Conservation (phyloP, 371 early-diverging fungal species). For the Gilbertella persicaria region DNA sequence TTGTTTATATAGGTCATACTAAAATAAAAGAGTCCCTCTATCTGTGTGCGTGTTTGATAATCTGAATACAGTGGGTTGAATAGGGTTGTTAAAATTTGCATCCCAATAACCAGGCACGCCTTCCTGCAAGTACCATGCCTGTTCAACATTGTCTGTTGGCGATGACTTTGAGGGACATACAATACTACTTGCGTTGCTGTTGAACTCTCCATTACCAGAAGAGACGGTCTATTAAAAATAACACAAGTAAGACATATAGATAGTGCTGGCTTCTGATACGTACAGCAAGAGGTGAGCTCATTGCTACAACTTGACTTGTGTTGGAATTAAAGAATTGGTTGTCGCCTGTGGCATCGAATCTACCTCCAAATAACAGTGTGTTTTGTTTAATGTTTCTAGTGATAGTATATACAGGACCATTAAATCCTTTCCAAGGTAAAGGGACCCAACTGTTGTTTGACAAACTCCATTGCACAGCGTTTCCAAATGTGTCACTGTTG, state of each 20-base stretch:
- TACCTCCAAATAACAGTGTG: slow-evolving; percentile 29
- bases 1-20: slow-evolving; percentile 18
- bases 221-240: slow-evolving; percentile 14
- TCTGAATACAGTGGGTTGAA: slow-evolving; percentile 64
- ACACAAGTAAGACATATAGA: not conserved
- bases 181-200: slow-evolving; percentile 45
- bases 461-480: slow-evolving; percentile 13
- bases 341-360: slow-evolving; percentile 28
- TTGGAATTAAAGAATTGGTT: slow-evolving; percentile 17
- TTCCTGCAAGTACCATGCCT: slow-evolving; percentile 64
- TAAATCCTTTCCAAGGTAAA: slow-evolving; percentile 27
- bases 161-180: slow-evolving; percentile 37
- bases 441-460: not conserved
- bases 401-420: slow-evolving; percentile 30
- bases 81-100: slow-evolving; percentile 49
- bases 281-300: slow-evolving; percentile 14
- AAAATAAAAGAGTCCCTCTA: slow-evolving; percentile 64
- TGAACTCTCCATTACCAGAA: slow-evolving; percentile 24
- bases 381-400: slow-evolving; percentile 5
- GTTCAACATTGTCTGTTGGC: slow-evolving; percentile 14
- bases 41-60: slow-evolving; percentile 58
- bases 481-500: not conserved
- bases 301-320: slow-evolving; percentile 18
- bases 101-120: slow-evolving; percentile 71
- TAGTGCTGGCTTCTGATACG: not conserved